These are phyloP conservation scores for Platanthera zijinensis DNA, from an alignment of 106 monocot species.

Conservation along the genomic window DNA sequence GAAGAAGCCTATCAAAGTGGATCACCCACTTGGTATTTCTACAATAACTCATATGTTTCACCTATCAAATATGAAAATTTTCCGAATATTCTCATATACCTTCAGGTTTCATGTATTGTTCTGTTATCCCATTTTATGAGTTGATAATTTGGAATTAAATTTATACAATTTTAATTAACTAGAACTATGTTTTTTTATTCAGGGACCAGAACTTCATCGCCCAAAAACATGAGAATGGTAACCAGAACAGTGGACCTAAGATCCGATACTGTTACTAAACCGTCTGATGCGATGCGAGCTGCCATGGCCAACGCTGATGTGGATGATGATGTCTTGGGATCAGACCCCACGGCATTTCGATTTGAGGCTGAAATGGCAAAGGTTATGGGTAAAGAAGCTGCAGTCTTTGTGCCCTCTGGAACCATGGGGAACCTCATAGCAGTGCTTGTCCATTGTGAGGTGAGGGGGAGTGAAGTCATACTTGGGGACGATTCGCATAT, in stretches of 20 bases:
- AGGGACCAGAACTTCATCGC: background rate
- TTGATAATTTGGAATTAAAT: no score
- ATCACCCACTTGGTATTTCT: no score
- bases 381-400: conserved; percentile 71
- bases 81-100: no score
- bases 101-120: no score
- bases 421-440: conserved; percentile 97
- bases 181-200: background rate
- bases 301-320: conserved; percentile 69
- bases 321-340: conserved; percentile 61
- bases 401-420: conserved; percentile 90
- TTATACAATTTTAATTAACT: background rate
- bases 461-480: conserved; percentile 89
- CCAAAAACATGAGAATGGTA: conserved; percentile 26
- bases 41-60: no score
- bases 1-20: no score
- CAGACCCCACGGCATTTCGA: conserved; percentile 46
- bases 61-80: no score
- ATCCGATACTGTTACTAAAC: conserved; percentile 77
- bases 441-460: conserved; percentile 86
- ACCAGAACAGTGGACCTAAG: conserved; percentile 53
- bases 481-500: conserved; percentile 89
- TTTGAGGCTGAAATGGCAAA: conserved; percentile 48
- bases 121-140: no score
- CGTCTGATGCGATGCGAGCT: conserved; percentile 50